Conservation (phyloP, 495 filamentous ascomycete species). For the Hypoxylon lenormandii region DNA sequence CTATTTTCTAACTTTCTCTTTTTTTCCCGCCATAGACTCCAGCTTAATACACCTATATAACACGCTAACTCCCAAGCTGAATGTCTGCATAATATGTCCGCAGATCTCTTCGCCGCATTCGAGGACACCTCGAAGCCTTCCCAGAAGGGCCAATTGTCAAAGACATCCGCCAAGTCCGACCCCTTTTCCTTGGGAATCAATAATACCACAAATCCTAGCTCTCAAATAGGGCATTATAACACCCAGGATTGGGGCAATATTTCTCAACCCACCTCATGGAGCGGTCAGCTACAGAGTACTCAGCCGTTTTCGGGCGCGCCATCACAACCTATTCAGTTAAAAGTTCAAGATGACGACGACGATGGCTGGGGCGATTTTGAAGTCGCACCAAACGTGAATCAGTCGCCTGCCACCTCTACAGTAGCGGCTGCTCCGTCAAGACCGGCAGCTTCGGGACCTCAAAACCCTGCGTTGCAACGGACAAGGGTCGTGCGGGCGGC, state of each 20-base stretch:
- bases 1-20: neutral
- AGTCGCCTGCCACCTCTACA: constrained; percentile 12
- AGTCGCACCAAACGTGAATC: constrained; percentile 55
- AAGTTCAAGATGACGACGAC: constrained; percentile 59
- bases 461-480: constrained; percentile 23
- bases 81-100: constrained; percentile 69
- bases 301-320: constrained; percentile 36
- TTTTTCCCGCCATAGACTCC: neutral
- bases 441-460: constrained; percentile 26
- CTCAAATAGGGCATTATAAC: constrained; percentile 5
- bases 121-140: constrained; percentile 57
- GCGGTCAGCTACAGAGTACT: constrained; percentile 19
- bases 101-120: constrained; percentile 79
- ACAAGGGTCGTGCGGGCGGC: constrained; percentile 55
- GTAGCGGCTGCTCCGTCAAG: constrained; percentile 12
- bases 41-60: neutral
- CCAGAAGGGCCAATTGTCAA: constrained; percentile 43
- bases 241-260: constrained; percentile 25
- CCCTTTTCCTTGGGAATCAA: constrained; percentile 34
- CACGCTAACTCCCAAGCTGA: neutral
- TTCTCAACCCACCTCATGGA: constrained; percentile 2
- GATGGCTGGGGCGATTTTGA: constrained; percentile 85
- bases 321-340: constrained; percentile 15
- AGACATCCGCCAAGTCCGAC: constrained; percentile 16
- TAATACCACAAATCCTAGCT: constrained; percentile 5